Conservation (phyloP, 495 filamentous ascomycete species). For the Penicillium coffeae region DNA sequence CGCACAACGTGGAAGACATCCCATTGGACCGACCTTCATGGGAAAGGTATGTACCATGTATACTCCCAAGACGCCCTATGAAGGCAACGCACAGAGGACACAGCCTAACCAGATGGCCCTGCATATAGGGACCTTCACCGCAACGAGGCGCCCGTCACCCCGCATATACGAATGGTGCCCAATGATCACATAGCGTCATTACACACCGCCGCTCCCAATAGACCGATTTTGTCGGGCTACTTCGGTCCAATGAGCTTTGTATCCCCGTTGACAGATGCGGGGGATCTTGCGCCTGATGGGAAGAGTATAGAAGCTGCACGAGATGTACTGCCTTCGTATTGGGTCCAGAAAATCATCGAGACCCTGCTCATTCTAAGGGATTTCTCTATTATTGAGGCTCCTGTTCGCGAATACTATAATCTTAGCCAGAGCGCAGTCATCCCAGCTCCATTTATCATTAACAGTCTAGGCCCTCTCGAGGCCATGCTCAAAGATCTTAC, state of each 20-base stretch:
- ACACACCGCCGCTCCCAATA: slow-evolving; percentile 1
- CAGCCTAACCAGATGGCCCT: too few species aligned
- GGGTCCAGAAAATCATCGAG: slow-evolving; percentile 23
- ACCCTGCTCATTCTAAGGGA: slow-evolving; percentile 16
- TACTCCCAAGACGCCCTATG: background rate
- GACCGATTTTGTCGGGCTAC: slow-evolving; percentile 24
- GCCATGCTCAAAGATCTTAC: slow-evolving; percentile 9
- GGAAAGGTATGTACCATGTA: slow-evolving; percentile 6
- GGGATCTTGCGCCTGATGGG: slow-evolving; percentile 10
- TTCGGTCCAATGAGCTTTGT: slow-evolving; percentile 33
- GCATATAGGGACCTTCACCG: slow-evolving; percentile 3
- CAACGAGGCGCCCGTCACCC: slow-evolving; percentile 3
- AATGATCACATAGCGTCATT: background rate
- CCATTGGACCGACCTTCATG: slow-evolving; percentile 11
- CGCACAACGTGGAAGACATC: slow-evolving; percentile 10
- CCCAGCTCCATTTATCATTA: slow-evolving; percentile 21
- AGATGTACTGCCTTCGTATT: slow-evolving; percentile 21
- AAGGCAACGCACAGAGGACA: background rate
- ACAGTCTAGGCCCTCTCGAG: slow-evolving; percentile 13
- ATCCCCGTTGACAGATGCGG: slow-evolving; percentile 13
- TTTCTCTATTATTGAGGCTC: slow-evolving; percentile 14
- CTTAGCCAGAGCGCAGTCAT: slow-evolving; percentile 24
- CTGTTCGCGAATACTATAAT: slow-evolving; percentile 26
- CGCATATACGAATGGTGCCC: background rate
- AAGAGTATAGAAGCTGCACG: slow-evolving; percentile 4